These are phyloP conservation scores for Colletotrichum theobromicola DNA, from an alignment of 2,329 filamentous ascomycete species.

Conservation along the genomic window DNA sequence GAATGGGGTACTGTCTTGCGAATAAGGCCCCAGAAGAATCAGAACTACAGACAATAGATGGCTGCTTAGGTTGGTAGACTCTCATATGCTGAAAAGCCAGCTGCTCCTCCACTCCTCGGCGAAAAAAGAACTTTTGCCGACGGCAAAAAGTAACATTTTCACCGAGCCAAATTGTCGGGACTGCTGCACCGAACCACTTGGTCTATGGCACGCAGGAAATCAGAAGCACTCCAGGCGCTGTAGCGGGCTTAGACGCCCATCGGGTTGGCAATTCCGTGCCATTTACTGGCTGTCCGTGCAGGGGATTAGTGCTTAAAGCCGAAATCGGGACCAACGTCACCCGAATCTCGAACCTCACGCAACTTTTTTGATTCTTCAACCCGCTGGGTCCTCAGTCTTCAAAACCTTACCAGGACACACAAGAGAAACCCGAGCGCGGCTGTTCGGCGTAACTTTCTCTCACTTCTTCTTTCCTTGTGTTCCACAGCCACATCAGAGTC, in stretches of 20 bases:
- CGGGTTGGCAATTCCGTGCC: neutral
- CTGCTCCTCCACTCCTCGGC: neutral
- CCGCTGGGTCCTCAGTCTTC: neutral
- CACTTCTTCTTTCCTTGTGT: neutral
- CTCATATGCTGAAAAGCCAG: neutral
- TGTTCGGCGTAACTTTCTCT: neutral
- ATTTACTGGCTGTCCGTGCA: neutral
- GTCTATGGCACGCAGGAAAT: neutral
- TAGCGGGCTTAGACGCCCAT: neutral
- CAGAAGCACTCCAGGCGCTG: neutral
- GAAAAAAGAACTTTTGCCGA: neutral
- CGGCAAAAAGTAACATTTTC: neutral
- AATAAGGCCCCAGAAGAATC: neutral
- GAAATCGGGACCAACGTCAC: slow-evolving; percentile 5
- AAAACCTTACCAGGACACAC: neutral
- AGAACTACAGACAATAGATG: neutral
- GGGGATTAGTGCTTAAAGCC: slow-evolving; percentile 10
- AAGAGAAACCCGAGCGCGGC: neutral
- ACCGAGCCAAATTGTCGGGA: neutral
- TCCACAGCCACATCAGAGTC: neutral
- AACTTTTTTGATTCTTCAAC: neutral
- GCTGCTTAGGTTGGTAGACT: neutral
- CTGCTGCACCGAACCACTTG: neutral
- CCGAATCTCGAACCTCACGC: neutral
- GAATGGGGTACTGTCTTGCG: neutral